Conservation (phyloP, 257 asterid species). For the Solanum boliviense region DNA sequence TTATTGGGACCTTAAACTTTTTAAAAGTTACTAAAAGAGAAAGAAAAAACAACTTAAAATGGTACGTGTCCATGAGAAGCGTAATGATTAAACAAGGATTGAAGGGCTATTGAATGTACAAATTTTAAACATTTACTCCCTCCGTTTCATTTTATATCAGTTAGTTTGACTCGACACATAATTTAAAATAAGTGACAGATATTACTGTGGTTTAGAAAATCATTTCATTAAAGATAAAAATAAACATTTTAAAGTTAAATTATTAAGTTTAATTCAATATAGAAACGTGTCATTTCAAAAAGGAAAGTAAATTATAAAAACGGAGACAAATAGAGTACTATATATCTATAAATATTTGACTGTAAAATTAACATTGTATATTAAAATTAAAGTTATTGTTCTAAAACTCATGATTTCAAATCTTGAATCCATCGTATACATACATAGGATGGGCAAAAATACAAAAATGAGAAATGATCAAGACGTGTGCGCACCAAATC, state of each 20-base stretch:
- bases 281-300: too few relatives aligned
- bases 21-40: background rate
- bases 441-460: background rate
- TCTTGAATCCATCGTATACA: background rate
- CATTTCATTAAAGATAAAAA: too few relatives aligned
- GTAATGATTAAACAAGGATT: background rate
- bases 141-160: too few relatives aligned
- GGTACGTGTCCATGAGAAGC: background rate
- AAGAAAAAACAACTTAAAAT: background rate
- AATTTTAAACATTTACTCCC: background rate
- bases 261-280: too few relatives aligned
- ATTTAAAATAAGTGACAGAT: too few relatives aligned
- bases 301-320: too few relatives aligned
- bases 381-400: background rate
- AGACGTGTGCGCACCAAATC: background rate
- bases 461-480: background rate
- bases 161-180: too few relatives aligned
- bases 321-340: too few relatives aligned
- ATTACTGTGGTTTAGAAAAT: too few relatives aligned
- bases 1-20: background rate
- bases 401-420: background rate
- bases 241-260: too few relatives aligned
- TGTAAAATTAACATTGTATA: background rate
- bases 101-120: background rate
- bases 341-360: background rate